Evolutionary conservation across 2,329 filamentous ascomycete species (phyloP).

Genomic region (Celoporthe dispersa): DNA sequence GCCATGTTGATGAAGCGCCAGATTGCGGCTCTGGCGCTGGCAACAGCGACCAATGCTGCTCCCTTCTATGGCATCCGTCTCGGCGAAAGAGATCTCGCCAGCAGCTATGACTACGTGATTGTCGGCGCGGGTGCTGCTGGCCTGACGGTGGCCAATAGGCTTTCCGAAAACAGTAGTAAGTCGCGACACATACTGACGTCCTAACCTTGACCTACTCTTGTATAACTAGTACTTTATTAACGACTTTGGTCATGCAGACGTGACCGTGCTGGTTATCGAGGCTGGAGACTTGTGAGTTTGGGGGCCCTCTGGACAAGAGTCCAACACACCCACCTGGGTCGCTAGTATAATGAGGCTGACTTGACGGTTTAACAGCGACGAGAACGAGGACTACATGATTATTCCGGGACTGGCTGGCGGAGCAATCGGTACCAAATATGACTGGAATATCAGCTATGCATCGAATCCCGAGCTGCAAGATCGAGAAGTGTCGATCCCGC

Average conservation of each 20-base stretch:
- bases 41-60: conserved; percentile 15
- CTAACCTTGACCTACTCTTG: background rate
- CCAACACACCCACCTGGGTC: conserved; percentile 10
- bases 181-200: no score
- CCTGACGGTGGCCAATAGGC: conserved; percentile 35
- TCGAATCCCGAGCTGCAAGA: conserved; percentile 13
- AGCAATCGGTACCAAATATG: conserved; percentile 33
- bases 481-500: conserved; percentile 25
- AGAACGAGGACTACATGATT: conserved; percentile 33
- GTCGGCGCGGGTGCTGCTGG: conserved; percentile 29
- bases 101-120: conserved; percentile 27
- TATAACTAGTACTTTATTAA: conserved; percentile 16
- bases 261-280: conserved; percentile 38
- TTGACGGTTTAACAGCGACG: conserved; percentile 14
- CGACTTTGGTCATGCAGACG: conserved; percentile 20
- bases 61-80: conserved; percentile 20
- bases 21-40: conserved; percentile 8
- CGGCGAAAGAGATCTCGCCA: conserved; percentile 14
- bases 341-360: conserved; percentile 8
- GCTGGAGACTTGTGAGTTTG: conserved; percentile 30
- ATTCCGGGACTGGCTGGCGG: conserved; percentile 37
- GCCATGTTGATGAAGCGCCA: conserved; percentile 14
- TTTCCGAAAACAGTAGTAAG: conserved; percentile 35
- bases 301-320: conserved; percentile 16
- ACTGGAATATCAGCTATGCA: conserved; percentile 36